phyloP scores from a whole-genome alignment of 371 early-diverging fungal genomes.

The Mortierella sp. region DNA sequence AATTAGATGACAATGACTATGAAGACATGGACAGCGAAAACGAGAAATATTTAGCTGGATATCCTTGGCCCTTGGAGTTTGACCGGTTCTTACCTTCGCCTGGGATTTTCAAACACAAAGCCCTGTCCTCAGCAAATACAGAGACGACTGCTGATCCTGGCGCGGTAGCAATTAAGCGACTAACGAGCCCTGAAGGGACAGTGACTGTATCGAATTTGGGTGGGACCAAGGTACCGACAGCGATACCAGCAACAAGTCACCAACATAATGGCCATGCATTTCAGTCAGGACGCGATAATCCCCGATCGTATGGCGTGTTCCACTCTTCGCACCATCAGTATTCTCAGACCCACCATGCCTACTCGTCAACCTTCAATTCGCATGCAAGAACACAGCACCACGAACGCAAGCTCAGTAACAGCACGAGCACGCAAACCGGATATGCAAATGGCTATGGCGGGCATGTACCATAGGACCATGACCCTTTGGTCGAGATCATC shows the following conservation, averaged over 20 bases:
- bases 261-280: constrained; percentile 7
- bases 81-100: constrained; percentile 45
- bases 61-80: constrained; percentile 59
- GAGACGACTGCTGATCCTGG: background rate
- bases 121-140: constrained; percentile 1
- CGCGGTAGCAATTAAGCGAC: constrained; percentile 16
- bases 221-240: background rate
- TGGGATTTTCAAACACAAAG: constrained; percentile 25
- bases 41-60: constrained; percentile 60
- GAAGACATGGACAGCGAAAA: constrained; percentile 71
- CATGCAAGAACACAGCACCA: constrained; percentile 23
- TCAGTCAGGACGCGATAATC: background rate
- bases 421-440: constrained; percentile 5
- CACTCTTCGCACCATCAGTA: background rate
- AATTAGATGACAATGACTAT: constrained; percentile 71
- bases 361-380: constrained; percentile 5
- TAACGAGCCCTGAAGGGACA: constrained; percentile 38
- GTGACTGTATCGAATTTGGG: constrained; percentile 10
- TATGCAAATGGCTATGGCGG: constrained; percentile 8
- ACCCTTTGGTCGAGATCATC: too few relatives aligned
- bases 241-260: background rate
- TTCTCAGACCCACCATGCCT: constrained; percentile 4
- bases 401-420: constrained; percentile 17
- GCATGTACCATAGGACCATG: constrained; percentile 1
- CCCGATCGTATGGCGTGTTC: background rate